Evolutionary conservation across 164 flowering plant genomes (phyloP).

Genomic region (grape (Vitis vinifera)): ASM3070453v1 NC_081816.1:12545501-12546000

Average conservation of each 20-base stretch:
- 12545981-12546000: conserved; percentile 8
- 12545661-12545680: conserved; percentile 20
- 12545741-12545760: conserved; percentile 9
- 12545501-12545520: too few species aligned
- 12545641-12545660: conserved; percentile 8
- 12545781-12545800: not conserved
- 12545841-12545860: conserved; percentile 11
- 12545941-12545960: conserved; percentile 15
- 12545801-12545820: conserved; percentile 19
- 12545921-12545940: conserved; percentile 7
- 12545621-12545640: conserved; percentile 16
- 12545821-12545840: conserved; percentile 13
- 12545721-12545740: not conserved
- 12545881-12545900: not conserved
- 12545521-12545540: too few species aligned
- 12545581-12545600: conserved; percentile 2
- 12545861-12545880: not conserved
- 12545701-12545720: not conserved
- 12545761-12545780: not conserved
- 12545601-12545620: not conserved
- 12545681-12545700: conserved; percentile 15
- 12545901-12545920: not conserved
- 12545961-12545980: not conserved
- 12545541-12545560: too few species aligned
- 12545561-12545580: not conserved